A percentile compares a stretch with the other conserved stretches of the same genome.
Conservation (phyloP, 2,329 filamentous ascomycete genomes). For the Fusarium nelsonii region DNA sequence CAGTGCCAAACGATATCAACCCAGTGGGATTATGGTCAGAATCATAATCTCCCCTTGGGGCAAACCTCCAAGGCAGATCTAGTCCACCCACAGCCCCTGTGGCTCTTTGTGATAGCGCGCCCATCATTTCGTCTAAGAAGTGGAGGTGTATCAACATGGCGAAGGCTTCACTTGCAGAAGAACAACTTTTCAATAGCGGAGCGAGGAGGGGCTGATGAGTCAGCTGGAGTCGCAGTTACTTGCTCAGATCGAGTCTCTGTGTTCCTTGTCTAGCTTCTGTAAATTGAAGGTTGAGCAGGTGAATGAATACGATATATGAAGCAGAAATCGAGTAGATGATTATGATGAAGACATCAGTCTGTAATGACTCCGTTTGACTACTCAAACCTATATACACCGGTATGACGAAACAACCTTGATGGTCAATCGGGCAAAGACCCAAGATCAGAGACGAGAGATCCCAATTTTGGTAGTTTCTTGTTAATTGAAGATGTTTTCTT, state of each 20-base stretch:
- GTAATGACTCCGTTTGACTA: too few relatives aligned
- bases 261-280: neutral
- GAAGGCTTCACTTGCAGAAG: conserved; percentile 6
- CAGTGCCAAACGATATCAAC: conserved; percentile 61
- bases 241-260: conserved; percentile 4
- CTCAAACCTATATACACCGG: neutral
- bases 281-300: neutral
- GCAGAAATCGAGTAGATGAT: neutral
- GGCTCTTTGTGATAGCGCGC: conserved; percentile 43
- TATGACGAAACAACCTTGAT: conserved; percentile 25
- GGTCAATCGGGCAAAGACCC: neutral
- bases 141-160: conserved; percentile 32
- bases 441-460: too few relatives aligned
- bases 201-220: conserved; percentile 34
- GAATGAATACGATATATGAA: neutral
- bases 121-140: conserved; percentile 17
- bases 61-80: conserved; percentile 52
- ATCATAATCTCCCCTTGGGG: conserved; percentile 53
- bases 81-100: conserved; percentile 43
- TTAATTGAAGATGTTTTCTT: neutral
- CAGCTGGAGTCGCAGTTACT: conserved; percentile 15
- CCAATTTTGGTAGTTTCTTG: neutral
- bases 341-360: neutral
- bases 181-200: conserved; percentile 2
- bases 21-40: conserved; percentile 55